Conservation (phyloP, 2,329 filamentous ascomycete genomes). For the Venturia carpophila region DNA sequence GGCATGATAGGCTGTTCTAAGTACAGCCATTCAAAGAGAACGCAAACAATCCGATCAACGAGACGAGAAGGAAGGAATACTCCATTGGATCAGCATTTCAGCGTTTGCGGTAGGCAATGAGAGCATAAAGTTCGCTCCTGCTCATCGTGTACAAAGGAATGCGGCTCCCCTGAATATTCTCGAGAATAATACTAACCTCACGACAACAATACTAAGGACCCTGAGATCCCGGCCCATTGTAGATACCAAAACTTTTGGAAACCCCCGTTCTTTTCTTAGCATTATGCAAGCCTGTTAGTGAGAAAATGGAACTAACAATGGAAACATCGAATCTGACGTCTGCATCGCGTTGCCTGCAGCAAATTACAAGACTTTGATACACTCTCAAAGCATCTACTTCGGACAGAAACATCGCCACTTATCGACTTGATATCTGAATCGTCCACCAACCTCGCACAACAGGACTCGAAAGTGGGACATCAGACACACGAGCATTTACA, state of each 20-base stretch:
- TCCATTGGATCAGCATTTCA: neutral
- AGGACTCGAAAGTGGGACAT: neutral
- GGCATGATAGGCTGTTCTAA: neutral
- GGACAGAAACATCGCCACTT: neutral
- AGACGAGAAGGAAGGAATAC: neutral
- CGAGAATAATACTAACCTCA: constrained; percentile 8
- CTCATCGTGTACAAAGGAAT: neutral
- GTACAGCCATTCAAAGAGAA: neutral
- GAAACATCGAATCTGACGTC: neutral
- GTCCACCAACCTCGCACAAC: neutral
- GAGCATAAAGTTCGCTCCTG: neutral
- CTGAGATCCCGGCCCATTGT: neutral
- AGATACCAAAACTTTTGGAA: neutral
- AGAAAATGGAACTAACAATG: neutral
- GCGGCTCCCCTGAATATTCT: neutral
- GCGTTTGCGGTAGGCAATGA: neutral
- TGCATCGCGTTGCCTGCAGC: neutral
- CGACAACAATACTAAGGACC: constrained; percentile 11
- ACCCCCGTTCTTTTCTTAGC: constrained; percentile 2
- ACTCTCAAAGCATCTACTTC: neutral
- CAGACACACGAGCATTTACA: neutral
- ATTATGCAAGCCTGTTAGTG: constrained; percentile 4
- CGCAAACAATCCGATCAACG: neutral
- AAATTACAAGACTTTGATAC: neutral
- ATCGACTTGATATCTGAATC: neutral